A percentile compares a stretch with the other conserved stretches of the same genome.
Evolutionary conservation across 257 asterid genomes (phyloP).

Genomic region (Gentiana dahurica): DNA sequence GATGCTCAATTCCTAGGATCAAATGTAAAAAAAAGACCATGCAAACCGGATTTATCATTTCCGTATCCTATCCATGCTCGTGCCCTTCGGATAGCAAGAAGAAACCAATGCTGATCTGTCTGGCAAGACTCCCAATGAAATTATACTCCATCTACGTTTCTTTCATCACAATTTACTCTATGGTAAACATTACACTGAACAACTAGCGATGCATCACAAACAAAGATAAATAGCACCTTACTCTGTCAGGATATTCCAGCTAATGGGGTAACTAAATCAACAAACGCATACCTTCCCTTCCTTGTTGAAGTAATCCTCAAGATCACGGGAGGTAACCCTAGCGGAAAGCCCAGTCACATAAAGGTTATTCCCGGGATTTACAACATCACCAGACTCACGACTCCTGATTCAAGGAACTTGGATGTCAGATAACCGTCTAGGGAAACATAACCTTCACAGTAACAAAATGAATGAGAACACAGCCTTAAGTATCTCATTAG

Average conservation of each 20-base stretch:
- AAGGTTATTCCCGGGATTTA: constrained; percentile 34
- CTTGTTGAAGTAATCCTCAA: constrained; percentile 24
- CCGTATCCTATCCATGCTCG: no score
- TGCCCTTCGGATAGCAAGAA: no score
- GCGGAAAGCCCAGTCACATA: constrained; percentile 36
- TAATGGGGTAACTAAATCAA: not conserved
- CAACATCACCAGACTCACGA: constrained; percentile 15
- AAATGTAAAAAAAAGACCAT: no score
- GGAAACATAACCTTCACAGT: no score
- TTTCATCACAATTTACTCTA: no score
- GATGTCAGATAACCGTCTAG: constrained; percentile 1
- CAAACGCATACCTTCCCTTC: constrained; percentile 26
- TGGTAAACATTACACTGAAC: no score
- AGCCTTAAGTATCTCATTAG: not conserved
- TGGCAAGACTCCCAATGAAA: no score
- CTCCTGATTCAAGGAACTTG: constrained; percentile 13
- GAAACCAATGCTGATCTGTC: no score
- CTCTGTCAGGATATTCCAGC: not conserved
- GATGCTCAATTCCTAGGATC: no score
- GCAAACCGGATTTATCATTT: no score
- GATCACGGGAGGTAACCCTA: constrained; percentile 29
- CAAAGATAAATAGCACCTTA: not conserved
- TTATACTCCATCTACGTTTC: no score
- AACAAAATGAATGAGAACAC: not conserved
- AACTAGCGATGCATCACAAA: not conserved